phyloP scores from a whole-genome alignment of 2,329 filamentous ascomycete genomes.

The Xylariaceae sp. region DNA sequence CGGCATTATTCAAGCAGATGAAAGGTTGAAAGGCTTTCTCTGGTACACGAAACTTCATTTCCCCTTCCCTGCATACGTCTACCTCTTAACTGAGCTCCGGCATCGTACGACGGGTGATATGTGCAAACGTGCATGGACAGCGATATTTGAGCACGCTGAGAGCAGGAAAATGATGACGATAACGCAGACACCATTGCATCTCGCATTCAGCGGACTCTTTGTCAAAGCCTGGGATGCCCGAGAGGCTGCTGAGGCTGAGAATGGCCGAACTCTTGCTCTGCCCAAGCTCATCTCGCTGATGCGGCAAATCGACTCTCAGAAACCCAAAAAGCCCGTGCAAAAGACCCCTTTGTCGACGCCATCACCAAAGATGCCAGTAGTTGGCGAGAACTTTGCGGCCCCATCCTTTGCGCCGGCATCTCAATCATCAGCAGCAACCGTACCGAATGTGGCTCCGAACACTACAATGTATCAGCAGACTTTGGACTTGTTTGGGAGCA shows the following conservation, averaged over 20 bases:
- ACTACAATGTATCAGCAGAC: constrained; percentile 22
- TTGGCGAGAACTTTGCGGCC: constrained; percentile 21
- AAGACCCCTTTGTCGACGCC: constrained; percentile 29
- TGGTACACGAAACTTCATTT: constrained; percentile 59
- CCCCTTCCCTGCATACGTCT: constrained; percentile 57
- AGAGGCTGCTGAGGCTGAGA: constrained; percentile 42
- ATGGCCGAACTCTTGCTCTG: constrained; percentile 39
- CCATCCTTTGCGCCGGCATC: constrained; percentile 18
- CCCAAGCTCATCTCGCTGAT: constrained; percentile 46
- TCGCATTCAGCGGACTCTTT: constrained; percentile 52
- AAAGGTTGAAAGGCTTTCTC: constrained; percentile 47
- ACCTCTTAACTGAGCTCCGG: constrained; percentile 52
- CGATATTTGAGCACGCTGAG: constrained; percentile 51
- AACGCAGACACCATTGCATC: constrained; percentile 51
- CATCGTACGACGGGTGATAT: constrained; percentile 48
- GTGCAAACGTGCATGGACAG: constrained; percentile 55
- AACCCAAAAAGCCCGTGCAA: constrained; percentile 33
- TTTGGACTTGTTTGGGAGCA: constrained; percentile 22
- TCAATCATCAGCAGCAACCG: constrained; percentile 15
- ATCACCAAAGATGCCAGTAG: constrained; percentile 27
- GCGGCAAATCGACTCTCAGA: constrained; percentile 36
- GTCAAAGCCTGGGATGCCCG: constrained; percentile 59
- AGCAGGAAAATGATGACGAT: constrained; percentile 45
- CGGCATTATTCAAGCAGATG: constrained; percentile 48
- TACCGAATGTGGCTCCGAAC: constrained; percentile 15